A percentile compares a stretch with the other conserved stretches of the same genome.
Conservation (phyloP, 805 yeast species). For the Helenozyma rhizophorensis region DNA sequence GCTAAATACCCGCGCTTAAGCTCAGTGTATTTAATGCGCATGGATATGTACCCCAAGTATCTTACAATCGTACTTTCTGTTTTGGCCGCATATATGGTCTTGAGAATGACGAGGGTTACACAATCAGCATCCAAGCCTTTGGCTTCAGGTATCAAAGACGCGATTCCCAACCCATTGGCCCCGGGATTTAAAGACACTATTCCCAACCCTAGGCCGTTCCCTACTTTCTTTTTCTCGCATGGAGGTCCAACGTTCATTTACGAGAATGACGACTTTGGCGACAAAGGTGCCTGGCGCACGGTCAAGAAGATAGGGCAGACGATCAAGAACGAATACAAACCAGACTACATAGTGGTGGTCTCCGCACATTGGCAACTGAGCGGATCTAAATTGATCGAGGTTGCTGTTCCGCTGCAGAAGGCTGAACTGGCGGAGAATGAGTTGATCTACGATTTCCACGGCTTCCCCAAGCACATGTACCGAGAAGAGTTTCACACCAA, state of each 20-base stretch:
- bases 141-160: neutral
- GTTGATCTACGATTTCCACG: conserved; percentile 70
- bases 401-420: conserved; percentile 37
- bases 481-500: conserved; percentile 54
- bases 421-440: conserved; percentile 39
- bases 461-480: conserved; percentile 66
- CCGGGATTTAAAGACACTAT: neutral
- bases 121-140: neutral
- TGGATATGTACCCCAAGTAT: no score
- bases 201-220: conserved; percentile 32
- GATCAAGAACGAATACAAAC: conserved; percentile 49
- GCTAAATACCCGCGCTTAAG: no score
- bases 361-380: conserved; percentile 77
- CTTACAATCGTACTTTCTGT: no score
- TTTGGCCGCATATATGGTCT: no score
- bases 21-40: no score
- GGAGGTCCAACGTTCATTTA: conserved; percentile 82
- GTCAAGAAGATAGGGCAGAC: conserved; percentile 47
- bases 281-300: conserved; percentile 59
- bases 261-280: conserved; percentile 41
- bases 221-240: conserved; percentile 70
- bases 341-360: conserved; percentile 61
- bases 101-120: no score
- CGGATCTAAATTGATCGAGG: conserved; percentile 39
- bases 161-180: no score